phyloP scores from a whole-genome alignment of 1,139 yeast species.

The Pichia terricola region DNA sequence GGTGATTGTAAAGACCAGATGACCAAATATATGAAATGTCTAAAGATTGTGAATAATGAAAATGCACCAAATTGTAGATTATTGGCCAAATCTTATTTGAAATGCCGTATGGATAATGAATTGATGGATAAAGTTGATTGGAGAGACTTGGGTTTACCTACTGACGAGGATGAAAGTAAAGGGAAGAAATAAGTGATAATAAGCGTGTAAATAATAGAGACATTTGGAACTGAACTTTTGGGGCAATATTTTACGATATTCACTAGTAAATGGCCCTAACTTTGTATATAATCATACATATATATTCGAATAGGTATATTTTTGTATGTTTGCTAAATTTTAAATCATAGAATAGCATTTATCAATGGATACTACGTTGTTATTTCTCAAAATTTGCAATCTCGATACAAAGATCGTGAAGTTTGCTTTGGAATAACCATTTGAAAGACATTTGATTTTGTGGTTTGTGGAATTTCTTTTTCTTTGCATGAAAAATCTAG shows the following conservation, averaged over 20 bases:
- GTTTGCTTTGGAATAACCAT: too few relatives aligned
- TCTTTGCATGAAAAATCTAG: too few relatives aligned
- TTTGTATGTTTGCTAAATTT: background rate
- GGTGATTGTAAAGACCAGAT: slow-evolving; percentile 70
- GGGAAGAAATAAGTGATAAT: background rate
- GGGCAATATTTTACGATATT: too few relatives aligned
- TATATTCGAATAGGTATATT: background rate
- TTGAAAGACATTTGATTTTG: too few relatives aligned
- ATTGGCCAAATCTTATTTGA: slow-evolving; percentile 70
- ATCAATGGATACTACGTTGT: too few relatives aligned
- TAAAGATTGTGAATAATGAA: slow-evolving; percentile 67
- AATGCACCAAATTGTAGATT: slow-evolving; percentile 86
- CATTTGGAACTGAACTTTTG: too few relatives aligned
- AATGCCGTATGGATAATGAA: slow-evolving; percentile 85
- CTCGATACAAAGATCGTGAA: too few relatives aligned
- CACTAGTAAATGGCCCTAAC: background rate
- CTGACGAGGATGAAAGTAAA: slow-evolving; percentile 29
- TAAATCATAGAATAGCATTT: too few relatives aligned
- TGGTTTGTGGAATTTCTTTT: too few relatives aligned
- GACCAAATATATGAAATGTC: slow-evolving; percentile 67
- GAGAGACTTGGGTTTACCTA: slow-evolving; percentile 79
- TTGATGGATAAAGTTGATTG: slow-evolving; percentile 72
- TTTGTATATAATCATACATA: background rate
- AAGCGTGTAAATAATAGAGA: background rate
- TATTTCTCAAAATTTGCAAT: too few relatives aligned